Percentiles rank a stretch among this genome's conserved stretches.
phyloP scores from a whole-genome alignment of 176 grass and related monocot species.

The Olyra latifolia region DNA sequence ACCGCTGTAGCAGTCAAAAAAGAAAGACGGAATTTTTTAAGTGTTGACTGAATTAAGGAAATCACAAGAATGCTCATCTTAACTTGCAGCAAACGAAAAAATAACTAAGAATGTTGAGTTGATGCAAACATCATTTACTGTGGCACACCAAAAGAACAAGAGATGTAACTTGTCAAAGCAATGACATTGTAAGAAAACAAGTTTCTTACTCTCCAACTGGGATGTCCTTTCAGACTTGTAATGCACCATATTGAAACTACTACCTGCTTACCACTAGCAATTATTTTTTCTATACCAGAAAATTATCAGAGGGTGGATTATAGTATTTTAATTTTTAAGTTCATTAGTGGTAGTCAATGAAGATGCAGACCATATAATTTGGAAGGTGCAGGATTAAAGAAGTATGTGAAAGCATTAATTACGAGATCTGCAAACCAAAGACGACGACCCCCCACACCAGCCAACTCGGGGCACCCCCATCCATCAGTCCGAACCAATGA shows the following conservation, averaged over 20 bases:
- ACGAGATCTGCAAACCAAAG: too few species aligned
- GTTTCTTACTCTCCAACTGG: constrained; percentile 2
- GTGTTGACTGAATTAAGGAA: constrained; percentile 3
- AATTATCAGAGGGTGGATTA: not conserved
- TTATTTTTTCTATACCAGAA: constrained; percentile 10
- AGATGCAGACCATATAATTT: not conserved
- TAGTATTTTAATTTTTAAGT: not conserved
- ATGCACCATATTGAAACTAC: not conserved
- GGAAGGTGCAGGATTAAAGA: not conserved
- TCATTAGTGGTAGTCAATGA: not conserved
- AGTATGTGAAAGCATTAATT: not conserved
- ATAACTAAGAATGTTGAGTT: not conserved
- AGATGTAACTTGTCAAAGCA: constrained; percentile 2
- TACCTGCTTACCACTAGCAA: not conserved
- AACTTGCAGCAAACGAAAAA: constrained; percentile 11
- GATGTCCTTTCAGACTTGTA: constrained; percentile 22
- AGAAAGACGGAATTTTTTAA: not conserved
- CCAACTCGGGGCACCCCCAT: too few species aligned
- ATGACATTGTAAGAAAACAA: not conserved
- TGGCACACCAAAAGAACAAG: not conserved
- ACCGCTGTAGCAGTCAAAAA: not conserved
- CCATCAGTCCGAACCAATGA: too few species aligned
- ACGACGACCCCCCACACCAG: too few species aligned
- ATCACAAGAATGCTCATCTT: not conserved
- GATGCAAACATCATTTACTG: not conserved